Evolutionary conservation across 2,329 filamentous ascomycete species (phyloP).

Genomic region (Sarocladiaceae sp.): DNA sequence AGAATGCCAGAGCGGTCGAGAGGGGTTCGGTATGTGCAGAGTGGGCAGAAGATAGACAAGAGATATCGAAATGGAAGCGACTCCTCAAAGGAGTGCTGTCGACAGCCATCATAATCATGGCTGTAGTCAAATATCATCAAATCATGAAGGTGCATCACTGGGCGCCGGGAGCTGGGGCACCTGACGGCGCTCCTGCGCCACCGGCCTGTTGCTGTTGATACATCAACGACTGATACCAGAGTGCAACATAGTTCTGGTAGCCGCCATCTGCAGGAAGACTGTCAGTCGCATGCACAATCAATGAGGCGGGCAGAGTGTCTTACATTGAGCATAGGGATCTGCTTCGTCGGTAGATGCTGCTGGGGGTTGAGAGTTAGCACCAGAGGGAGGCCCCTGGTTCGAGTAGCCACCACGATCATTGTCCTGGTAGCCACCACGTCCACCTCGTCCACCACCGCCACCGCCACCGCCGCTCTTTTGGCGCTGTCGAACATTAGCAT

Average conservation of each 20-base stretch:
- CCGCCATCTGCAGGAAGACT: slow-evolving; percentile 59
- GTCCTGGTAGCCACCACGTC: slow-evolving; percentile 43
- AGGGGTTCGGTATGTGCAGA: not conserved
- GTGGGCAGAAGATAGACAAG: not conserved
- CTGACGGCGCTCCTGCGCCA: slow-evolving; percentile 29
- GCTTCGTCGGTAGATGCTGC: slow-evolving; percentile 45
- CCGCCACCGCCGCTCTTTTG: slow-evolving; percentile 51
- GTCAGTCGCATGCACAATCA: not conserved
- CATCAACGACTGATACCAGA: slow-evolving; percentile 72
- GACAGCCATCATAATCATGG: slow-evolving; percentile 9
- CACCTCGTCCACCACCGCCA: slow-evolving; percentile 35
- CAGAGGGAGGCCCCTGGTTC: slow-evolving; percentile 38
- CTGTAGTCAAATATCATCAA: slow-evolving; percentile 9
- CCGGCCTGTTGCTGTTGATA: slow-evolving; percentile 37
- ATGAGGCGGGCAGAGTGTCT: slow-evolving; percentile 25
- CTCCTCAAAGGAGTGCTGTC: slow-evolving; percentile 6
- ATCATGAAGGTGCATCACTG: slow-evolving; percentile 23
- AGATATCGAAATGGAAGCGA: slow-evolving; percentile 6
- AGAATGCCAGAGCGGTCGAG: slow-evolving; percentile 2
- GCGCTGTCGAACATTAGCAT: slow-evolving; percentile 35
- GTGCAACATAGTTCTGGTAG: slow-evolving; percentile 73
- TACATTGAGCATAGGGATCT: slow-evolving; percentile 74
- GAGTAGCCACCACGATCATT: slow-evolving; percentile 50
- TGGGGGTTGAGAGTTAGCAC: slow-evolving; percentile 39
- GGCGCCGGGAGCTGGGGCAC: slow-evolving; percentile 31